Evolutionary conservation across 2,329 filamentous ascomycete species (phyloP).

Genomic region (Fusarium papillatum): DNA sequence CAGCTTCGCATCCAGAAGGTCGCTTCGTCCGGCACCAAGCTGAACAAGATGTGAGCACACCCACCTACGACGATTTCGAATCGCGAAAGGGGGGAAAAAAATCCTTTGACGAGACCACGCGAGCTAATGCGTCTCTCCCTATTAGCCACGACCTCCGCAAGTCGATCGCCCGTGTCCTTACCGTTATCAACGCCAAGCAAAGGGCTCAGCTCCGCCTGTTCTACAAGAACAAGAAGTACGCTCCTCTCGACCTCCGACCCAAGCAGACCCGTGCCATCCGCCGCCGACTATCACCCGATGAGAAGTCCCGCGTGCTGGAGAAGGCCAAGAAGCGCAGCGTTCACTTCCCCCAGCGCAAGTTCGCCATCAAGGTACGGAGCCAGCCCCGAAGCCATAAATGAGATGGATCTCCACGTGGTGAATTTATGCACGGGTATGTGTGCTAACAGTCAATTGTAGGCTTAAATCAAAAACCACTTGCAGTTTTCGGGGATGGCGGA

Average conservation of each 20-base stretch:
- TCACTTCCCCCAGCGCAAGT: constrained; percentile 99
- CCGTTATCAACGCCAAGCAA: constrained; percentile 99
- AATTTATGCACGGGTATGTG: neutral
- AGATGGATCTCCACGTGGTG: neutral
- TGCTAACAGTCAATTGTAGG: constrained; percentile 41
- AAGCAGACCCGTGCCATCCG: constrained; percentile 99
- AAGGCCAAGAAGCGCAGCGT: constrained; percentile 97
- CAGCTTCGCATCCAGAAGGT: constrained; percentile 99
- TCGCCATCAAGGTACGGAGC: constrained; percentile 90
- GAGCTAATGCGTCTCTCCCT: constrained; percentile 40
- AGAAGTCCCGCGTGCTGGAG: constrained; percentile 86
- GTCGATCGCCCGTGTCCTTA: constrained; percentile 98
- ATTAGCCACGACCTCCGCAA: constrained; percentile 97
- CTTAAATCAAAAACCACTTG: constrained; percentile 45
- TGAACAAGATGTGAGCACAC: constrained; percentile 90
- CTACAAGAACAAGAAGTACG: constrained; percentile 99
- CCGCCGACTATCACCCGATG: constrained; percentile 92
- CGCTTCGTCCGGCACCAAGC: constrained; percentile 93
- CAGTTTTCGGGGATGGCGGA: constrained; percentile 44
- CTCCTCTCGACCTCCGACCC: constrained; percentile 96
- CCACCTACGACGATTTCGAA: neutral
- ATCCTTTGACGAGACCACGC: neutral
- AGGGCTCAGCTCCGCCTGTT: constrained; percentile 97
- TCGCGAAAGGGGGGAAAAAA: neutral
- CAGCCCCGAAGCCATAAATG: neutral